Percentiles rank a stretch among this genome's conserved stretches.
Conservation (phyloP, 352 stramenopile species). For the Phytopythium boreale region DNA sequence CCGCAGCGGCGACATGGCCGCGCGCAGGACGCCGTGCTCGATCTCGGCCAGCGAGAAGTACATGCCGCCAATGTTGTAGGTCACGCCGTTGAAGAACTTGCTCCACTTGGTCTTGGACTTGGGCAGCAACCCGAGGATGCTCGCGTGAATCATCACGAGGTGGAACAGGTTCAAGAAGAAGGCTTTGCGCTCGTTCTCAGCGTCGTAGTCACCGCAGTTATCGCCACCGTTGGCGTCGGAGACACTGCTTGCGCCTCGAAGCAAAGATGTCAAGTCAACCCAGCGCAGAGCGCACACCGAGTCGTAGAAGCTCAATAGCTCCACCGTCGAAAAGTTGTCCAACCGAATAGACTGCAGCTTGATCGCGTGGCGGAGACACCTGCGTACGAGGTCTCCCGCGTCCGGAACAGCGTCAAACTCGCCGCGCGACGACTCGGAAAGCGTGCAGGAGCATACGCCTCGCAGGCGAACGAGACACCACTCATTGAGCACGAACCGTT, state of each 20-base stretch:
- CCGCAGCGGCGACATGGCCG: conserved; percentile 33
- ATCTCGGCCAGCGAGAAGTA: conserved; percentile 53
- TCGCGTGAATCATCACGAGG: conserved; percentile 40
- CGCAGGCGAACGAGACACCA: conserved; percentile 7
- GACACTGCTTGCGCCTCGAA: background rate
- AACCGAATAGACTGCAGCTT: background rate
- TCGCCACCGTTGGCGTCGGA: background rate
- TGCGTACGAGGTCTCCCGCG: background rate
- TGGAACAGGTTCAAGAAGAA: conserved; percentile 69
- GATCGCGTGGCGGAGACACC: conserved; percentile 1
- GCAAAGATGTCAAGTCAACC: conserved; percentile 18
- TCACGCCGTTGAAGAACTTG: conserved; percentile 58
- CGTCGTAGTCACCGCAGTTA: conserved; percentile 8
- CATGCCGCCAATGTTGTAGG: conserved; percentile 43
- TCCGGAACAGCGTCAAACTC: background rate
- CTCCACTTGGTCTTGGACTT: conserved; percentile 48
- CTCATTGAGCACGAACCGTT: conserved; percentile 48
- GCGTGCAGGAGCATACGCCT: background rate
- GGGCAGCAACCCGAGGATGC: conserved; percentile 37
- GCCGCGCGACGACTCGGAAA: background rate
- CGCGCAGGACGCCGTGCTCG: conserved; percentile 48
- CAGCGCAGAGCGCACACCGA: conserved; percentile 28
- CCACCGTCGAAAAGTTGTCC: background rate
- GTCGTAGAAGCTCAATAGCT: conserved; percentile 39
- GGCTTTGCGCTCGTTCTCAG: conserved; percentile 21